Percentiles rank a stretch among this genome's conserved stretches.
Evolutionary conservation across 225 moss, liverwort and hornwort species (phyloP).

Genomic region (Polytrichum commune): DNA sequence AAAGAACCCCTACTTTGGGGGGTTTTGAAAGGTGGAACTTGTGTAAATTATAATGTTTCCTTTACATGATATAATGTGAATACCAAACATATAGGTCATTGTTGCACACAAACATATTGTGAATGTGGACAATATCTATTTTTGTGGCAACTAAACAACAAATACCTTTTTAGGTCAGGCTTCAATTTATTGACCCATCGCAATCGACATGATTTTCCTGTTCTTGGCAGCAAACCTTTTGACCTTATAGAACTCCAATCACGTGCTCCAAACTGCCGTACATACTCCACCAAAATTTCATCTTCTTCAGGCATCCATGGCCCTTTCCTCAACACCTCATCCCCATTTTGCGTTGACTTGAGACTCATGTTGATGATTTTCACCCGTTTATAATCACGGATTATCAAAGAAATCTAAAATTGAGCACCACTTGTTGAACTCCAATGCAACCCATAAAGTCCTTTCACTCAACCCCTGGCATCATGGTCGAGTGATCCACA

Average conservation of each 20-base stretch:
- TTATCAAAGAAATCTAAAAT: background rate
- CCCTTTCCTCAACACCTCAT: constrained; percentile 88
- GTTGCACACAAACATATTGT: no score
- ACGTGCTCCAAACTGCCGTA: constrained; percentile 81
- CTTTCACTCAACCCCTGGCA: no score
- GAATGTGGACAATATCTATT: no score
- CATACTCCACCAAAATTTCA: constrained; percentile 91
- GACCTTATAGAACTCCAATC: constrained; percentile 99
- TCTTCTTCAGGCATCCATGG: constrained; percentile 99
- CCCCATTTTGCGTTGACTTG: constrained; percentile 76
- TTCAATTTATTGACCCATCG: constrained; percentile 99
- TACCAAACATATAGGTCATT: no score
- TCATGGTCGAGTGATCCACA: no score
- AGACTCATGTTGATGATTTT: constrained; percentile 39
- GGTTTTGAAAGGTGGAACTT: no score
- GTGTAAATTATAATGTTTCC: no score
- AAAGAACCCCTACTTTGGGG: no score
- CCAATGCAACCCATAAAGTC: background rate
- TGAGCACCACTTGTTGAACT: background rate
- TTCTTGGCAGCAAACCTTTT: constrained; percentile 93
- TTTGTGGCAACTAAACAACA: no score
- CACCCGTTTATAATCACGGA: background rate
- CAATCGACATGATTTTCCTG: constrained; percentile 92
- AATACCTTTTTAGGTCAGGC: constrained; percentile 90
- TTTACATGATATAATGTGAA: no score